Evolutionary conservation across 148 eudicot genomes (phyloP), one percentile per base, ranked within the genome.

Genomic region (Camellia lanceoleosa): DNA sequence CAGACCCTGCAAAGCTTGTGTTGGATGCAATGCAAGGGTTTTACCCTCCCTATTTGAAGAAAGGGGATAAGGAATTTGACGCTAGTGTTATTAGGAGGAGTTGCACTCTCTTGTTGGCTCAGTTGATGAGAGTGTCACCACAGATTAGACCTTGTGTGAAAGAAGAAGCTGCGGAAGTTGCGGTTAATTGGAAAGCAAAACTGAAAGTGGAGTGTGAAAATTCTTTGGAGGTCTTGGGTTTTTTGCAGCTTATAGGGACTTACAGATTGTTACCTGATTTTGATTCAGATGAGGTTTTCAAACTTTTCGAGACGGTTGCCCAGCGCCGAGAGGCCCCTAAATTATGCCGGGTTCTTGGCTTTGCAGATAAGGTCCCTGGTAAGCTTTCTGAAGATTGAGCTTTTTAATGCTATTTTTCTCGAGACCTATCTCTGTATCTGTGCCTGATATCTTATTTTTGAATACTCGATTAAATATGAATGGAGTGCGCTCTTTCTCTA

Each of bases 1-100:
- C 70, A 13, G 76, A 83, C 62, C 56, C 82, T 7, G 82, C 76
- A 44, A 79, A 75, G 66, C 75, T 79, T 69, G 85, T 83, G 42
- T 72, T 79, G 68, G 78, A 83, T 68, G 85, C 79, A 74, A 10
- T 80, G 16, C 19, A 69, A 70, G 82, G 80, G 65, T 73, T 79
- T 46, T 71, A 59, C 41, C 23, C 46, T 8, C 44, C 79, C 15
- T 13, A 58, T 43, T 14, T 9, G 51, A 59, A 61, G 70, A 78
- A 42, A 44, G 79, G 51, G n/a, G 78, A 78, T 44, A 43, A 75
- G 61, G 68, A 44, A n/a, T 61, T 38, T 38, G 10, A 59, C 0
- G 20, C 52, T 7, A 59, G 23, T 41, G 54, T 56, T 75, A 23
- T 66, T 30, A 42, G 73, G 65, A 74, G 76, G 30, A 78, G 55